Evolutionary conservation across 2,329 filamentous ascomycete species (phyloP).

Genomic region (Epichloe typhina): DNA sequence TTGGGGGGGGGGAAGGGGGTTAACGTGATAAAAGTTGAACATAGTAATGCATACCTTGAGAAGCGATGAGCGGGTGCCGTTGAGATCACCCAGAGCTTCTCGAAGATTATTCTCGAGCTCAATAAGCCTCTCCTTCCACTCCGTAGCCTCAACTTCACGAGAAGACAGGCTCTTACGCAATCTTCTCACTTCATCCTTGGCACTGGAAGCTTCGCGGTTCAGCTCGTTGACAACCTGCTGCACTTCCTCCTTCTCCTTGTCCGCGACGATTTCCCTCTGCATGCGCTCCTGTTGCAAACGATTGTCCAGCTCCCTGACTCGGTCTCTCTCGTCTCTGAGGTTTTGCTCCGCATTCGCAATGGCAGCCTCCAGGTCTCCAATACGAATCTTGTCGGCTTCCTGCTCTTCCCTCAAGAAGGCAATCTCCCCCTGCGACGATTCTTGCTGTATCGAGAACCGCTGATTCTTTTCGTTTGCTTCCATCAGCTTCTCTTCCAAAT

Average conservation of each 20-base stretch:
- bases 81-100: conserved; percentile 75
- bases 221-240: conserved; percentile 89
- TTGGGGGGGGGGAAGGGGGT: no score
- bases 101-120: conserved; percentile 83
- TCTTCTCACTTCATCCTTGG: conserved; percentile 75
- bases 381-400: conserved; percentile 94
- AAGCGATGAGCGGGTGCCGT: conserved; percentile 72
- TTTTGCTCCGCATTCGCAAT: conserved; percentile 66
- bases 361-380: conserved; percentile 79
- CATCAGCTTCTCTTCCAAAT: conserved; percentile 68
- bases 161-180: conserved; percentile 72
- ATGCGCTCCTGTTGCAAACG: conserved; percentile 68
- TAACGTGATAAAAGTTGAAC: neutral
- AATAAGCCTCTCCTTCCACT: conserved; percentile 82
- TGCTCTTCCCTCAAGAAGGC: conserved; percentile 93
- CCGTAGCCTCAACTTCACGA: conserved; percentile 75
- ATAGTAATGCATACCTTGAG: conserved; percentile 47
- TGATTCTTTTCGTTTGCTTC: conserved; percentile 83
- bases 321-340: conserved; percentile 76
- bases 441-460: conserved; percentile 77
- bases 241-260: conserved; percentile 85
- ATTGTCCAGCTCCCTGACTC: conserved; percentile 55
- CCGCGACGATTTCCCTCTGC: conserved; percentile 76
- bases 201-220: conserved; percentile 65
- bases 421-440: conserved; percentile 86